Evolutionary conservation across 2,329 filamentous ascomycete species (phyloP), one percentile per base, ranked within the genome.

Genomic region (Diplodia scrobiculata): DNA sequence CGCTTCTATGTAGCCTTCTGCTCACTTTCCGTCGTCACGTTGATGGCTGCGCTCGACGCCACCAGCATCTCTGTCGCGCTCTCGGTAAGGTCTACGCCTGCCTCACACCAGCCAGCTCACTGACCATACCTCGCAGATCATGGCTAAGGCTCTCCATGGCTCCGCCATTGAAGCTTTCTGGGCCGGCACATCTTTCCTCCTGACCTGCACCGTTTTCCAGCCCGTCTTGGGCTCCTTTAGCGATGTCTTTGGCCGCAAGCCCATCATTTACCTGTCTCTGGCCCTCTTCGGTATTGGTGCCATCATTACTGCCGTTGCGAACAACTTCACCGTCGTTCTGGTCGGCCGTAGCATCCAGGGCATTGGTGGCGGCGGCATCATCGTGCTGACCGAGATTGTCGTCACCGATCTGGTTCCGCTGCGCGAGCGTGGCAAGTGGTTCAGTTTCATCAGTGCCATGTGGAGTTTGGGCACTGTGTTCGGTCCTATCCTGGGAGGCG

Each of bases 31-130:
- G 78, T 85, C 53, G 79, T 89, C 63, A 83, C 83, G 3, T 77
- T 89, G 19, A 87, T 87, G 77, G 84, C 86, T 1, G 86, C 87
- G 13, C 79, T 90, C 32, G 87, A 90, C 73, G 87, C 86, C 3
- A 89, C 87, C 0, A 88, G 84, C 3, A 80, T 89, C 62, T 86
- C 85, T 3, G 86, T 89, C 6, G 86, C 87, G 3, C 75, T 89
- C 52, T 73, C 76, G 13, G 76, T 77, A 71, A 14, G 73, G 67
- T 5, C 50, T 17, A 29, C 10, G 47, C 19, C n/a, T 11, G 1
- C 11, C 48, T 45, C 19, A 55, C 19, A 11, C 29, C 70, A 71
- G 7, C 25, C 36, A 2, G 2, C n/a, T 19, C 4, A 53, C 48
- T 29, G 27, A 53, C 50, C 7, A 32, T n/a, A 10, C 17, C 32